Base-by-base conservation (phyloP, 345 rosid genomes). In the Corchorus olitorius region DNA sequence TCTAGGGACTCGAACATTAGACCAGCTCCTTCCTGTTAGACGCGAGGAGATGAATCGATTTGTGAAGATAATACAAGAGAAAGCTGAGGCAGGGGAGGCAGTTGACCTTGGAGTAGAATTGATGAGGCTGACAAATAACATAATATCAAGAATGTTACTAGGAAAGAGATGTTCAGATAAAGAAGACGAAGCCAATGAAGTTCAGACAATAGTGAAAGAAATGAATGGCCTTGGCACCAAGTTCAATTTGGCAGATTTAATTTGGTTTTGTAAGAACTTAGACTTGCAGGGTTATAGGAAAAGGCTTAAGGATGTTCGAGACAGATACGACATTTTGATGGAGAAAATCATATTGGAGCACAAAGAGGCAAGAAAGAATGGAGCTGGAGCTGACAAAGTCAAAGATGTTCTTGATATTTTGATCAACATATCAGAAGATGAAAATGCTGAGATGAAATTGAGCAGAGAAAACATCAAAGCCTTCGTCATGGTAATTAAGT, bases 391-490 rank as follows among this genome's bases (percentile, higher is more conserved):
- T 6, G 80, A 73, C 17, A 77, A 15, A 8, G 50, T 56, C 56
- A 88, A 81, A 80, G 90, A 88, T 76, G 60, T 92, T 77, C 87
- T 92, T 10, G 94, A 90, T 73, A 77, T 90, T 73, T 79, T 94
- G 81, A 81, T 94, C 3, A 89, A 89, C 37, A 83, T 90, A 66
- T 84, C 86, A 48, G 92, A 89, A 85, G 94, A 94, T 76, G 84
- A 89, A 74, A 83, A 79, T 45, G 79, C 89, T 6, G 95, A 88
- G 85, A 86, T 80, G 50, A 87, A 81, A 66, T 70, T 94, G 71
- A 89, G 88, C 66, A 87, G 89, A 84, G 92, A 87, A 75, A 90
- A 94, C 74, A 82, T 90, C 10, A 90, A 94, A 77, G 97, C 90
- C 71, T 89, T 94, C 82, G 77, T 92, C 66, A 84, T 89, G 94